Base-by-base conservation (phyloP, 129 eudicot genomes). In the Kitagawia praeruptora region DNA sequence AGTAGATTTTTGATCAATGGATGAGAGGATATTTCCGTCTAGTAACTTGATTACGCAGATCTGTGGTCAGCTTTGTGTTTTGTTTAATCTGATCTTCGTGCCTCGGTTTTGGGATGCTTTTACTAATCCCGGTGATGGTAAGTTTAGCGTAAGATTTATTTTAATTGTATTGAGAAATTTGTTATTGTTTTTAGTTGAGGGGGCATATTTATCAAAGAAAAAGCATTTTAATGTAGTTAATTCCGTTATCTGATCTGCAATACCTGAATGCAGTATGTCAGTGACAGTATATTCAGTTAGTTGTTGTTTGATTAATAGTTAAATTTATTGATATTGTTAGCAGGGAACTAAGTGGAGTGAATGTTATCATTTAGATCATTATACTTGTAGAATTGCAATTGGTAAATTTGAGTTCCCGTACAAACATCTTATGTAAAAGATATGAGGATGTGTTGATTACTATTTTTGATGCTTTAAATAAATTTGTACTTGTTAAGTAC, bases 71-170 rank as follows among this genome's bases (percentile, higher is more conserved):
- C 51, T 78, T 82, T 82, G 85, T 53, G 42, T 91, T 75, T 86
- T 85, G 79, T 77, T 88, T 80, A 19, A 85, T 39, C 70, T 88
- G 80, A 46, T 85, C 70, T 87, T 23, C 48, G 39, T 77, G 75
- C 80, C 79, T 76, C 81, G 81, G 39, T 28, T 85, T 82, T 87
- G 90, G 5, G 19, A n/a, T 80, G 97, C 83, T 37, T 44, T 58
- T 70, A 92, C 98, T 39, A 89, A 88, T 87, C 85, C 94, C 48
- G 82, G 48, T 70, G 98, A 95, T 87, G 98, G 98, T 95, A 79
- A 86, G 87, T 67, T 42, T 66, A 31, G 34, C 34, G 34, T 31
- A 31, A 31, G 0, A 31, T 31, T 31, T 31, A 31, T 31, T 31
- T 31, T 31, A 31, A 31, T 31, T 31, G 34, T 31, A 31, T 31